phyloP scores from a whole-genome alignment of 75 land plant species.

The Picea glauca region DNA sequence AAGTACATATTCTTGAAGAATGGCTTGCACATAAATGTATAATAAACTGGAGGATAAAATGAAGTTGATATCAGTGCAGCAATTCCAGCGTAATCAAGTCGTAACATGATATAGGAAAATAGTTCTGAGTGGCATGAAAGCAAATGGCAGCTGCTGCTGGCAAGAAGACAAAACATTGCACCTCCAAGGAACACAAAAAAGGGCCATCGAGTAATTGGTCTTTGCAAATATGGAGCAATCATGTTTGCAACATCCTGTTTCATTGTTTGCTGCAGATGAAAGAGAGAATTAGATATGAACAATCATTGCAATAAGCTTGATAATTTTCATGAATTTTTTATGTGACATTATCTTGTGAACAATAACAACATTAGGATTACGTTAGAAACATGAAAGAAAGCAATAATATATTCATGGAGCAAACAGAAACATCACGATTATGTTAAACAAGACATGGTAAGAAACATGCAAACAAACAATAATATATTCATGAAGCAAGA shows the following conservation, averaged over 20 bases:
- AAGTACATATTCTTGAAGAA: conserved; percentile 74
- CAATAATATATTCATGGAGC: background rate
- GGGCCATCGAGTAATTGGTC: conserved; percentile 61
- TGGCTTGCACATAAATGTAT: conserved; percentile 91
- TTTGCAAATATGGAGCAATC: conserved; percentile 18
- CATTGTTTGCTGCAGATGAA: conserved; percentile 23
- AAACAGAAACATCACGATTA: background rate
- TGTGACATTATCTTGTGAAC: no score
- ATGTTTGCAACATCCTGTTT: conserved; percentile 27
- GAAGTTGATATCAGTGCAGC: conserved; percentile 82
- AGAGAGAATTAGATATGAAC: background rate
- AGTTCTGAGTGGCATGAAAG: conserved; percentile 79
- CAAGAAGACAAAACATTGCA: conserved; percentile 84
- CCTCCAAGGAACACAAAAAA: conserved; percentile 82
- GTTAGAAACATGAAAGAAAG: no score
- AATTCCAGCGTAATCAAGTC: conserved; percentile 92
- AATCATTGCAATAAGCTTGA: background rate
- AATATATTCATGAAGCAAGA: background rate
- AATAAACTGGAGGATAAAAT: conserved; percentile 97
- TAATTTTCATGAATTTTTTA: no score
- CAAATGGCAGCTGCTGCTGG: conserved; percentile 92
- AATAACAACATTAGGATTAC: no score
- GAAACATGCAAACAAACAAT: background rate
- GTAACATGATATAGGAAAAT: conserved; percentile 70
- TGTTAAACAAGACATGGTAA: background rate